Base-by-base conservation (phyloP, 2,329 filamentous ascomycete species). In the Penicillium thymicola region DNA sequence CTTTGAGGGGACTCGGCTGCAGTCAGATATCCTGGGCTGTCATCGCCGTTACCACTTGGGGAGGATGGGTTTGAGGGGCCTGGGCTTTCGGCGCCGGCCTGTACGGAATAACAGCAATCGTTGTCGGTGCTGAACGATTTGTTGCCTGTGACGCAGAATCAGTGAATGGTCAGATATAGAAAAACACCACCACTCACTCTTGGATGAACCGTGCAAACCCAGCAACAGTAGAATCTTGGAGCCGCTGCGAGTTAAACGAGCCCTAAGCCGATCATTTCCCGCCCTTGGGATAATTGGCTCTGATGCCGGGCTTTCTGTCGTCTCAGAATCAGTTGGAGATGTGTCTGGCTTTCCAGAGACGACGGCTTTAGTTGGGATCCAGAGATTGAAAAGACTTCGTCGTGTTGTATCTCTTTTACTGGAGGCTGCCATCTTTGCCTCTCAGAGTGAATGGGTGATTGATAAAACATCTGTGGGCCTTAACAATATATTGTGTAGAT, bases 181-280 rank as follows among this genome's bases (percentile, higher is more conserved):
- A 13, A 25, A 6, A 49, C 2, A 41, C 5, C 11, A 30, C 13
- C n/a, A 41, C 64, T 21, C 57, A 73, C 72, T 62, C 18, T 63
- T 67, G 4, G 60, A 66, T 16, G 66, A 67, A 32, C 43, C 63
- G 25, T 69, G 65, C 30, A 74, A 50, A 11, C 70, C 70, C 28
- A 77, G 57, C 51, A 75, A 67, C 2, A 71, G 72, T 43, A 77
- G 50, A 25, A 77, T 51, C 44, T 68, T 74, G 11, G 73, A 74
- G 37, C 74, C 68, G 54, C 70, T 73, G 43, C 67, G 66, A 21
- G 66, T 70, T n/a, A 76, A 52, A 30, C 69, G 67, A 25, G 58
- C 54, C 38, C 65, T 70, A 9, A 76, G 63, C 28, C 65, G 67
- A 45, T 68, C 65, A 45, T 59, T 69, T 25, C 59, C 54, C 16